These are phyloP conservation scores for Pseudisothecium myosuroides DNA, from an alignment of 225 moss, liverwort and hornwort genomes.

Conservation along the genomic window DNA sequence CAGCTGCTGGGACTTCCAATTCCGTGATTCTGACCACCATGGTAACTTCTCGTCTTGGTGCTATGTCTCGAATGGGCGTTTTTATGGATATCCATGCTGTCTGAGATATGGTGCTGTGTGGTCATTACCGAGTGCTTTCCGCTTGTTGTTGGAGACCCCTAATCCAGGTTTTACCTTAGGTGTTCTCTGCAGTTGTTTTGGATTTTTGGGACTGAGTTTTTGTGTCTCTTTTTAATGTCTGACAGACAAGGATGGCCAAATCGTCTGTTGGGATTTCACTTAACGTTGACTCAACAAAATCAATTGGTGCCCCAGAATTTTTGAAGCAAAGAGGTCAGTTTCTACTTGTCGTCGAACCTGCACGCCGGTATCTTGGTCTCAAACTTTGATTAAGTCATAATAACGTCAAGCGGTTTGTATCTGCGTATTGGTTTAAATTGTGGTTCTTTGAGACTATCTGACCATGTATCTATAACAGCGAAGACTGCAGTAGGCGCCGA, in stretches of 20 bases:
- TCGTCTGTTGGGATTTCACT: constrained; percentile 56
- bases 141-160: not conserved
- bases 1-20: constrained; percentile 63
- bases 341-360: not conserved
- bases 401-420: not conserved
- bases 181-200: not conserved
- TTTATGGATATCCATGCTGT: not conserved
- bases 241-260: constrained; percentile 77
- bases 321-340: constrained; percentile 66
- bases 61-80: not conserved
- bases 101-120: not conserved
- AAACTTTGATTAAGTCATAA: not conserved
- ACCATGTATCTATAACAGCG: constrained; percentile 45
- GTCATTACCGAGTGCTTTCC: not conserved
- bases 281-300: constrained; percentile 70
- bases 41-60: constrained; percentile 22
- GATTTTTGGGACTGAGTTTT: not conserved
- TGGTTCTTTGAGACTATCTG: constrained; percentile 6
- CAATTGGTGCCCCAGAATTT: constrained; percentile 74
- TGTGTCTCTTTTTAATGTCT: not conserved
- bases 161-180: not conserved
- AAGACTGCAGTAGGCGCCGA: constrained; percentile 90
- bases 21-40: constrained; percentile 62
- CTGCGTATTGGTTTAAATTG: not conserved
- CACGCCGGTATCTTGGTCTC: not conserved